Conservation (phyloP, 257 asterid species). For the Salvia splendens region DNA sequence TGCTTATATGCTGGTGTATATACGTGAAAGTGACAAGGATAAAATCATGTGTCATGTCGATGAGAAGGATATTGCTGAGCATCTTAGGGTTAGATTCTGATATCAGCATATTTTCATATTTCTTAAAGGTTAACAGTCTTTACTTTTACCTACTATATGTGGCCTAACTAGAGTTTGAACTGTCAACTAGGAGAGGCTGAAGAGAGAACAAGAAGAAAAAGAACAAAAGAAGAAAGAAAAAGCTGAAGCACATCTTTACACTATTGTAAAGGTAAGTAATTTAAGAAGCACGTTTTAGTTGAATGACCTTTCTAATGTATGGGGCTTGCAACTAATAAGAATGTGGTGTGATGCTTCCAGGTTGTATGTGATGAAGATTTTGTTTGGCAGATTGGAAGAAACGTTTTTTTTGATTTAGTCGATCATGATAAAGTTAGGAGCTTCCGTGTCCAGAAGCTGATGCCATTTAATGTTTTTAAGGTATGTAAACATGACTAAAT, state of each 20-base stretch:
- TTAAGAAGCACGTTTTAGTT: not conserved
- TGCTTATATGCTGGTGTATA: constrained; percentile 60
- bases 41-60: constrained; percentile 53
- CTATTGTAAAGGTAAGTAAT: constrained; percentile 43
- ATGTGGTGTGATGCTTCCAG: constrained; percentile 36
- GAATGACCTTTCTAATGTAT: constrained; percentile 18
- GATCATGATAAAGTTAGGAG: constrained; percentile 54
- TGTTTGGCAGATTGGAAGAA: constrained; percentile 48
- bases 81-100: constrained; percentile 53
- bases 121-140: constrained; percentile 7
- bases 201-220: constrained; percentile 56
- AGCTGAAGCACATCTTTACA: constrained; percentile 56
- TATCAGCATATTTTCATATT: constrained; percentile 31
- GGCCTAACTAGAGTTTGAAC: constrained; percentile 29
- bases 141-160: constrained; percentile 18
- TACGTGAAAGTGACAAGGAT: constrained; percentile 59
- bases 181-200: constrained; percentile 48
- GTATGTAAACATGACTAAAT: constrained; percentile 32
- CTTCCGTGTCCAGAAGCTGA: constrained; percentile 50
- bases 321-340: constrained; percentile 16
- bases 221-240: constrained; percentile 52
- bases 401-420: constrained; percentile 53
- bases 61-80: constrained; percentile 86
- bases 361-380: constrained; percentile 60
- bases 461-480: constrained; percentile 49